A percentile compares a stretch with the other conserved stretches of the same genome.
Evolutionary conservation across 75 land plant species (phyloP).

Genomic region (Sequoiadendron giganteum): DNA sequence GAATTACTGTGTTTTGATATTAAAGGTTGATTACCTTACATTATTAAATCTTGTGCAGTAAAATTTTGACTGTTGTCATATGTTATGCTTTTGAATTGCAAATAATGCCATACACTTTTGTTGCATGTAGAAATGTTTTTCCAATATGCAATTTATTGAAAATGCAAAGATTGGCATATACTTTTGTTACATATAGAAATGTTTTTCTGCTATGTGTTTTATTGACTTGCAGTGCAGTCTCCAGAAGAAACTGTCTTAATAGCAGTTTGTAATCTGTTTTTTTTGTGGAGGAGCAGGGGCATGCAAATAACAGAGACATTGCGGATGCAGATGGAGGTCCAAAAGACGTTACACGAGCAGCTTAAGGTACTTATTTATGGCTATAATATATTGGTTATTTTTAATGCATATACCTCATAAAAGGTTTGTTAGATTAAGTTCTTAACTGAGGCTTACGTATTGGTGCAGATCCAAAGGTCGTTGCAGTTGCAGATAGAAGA

Average conservation of each 20-base stretch:
- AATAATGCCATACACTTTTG: not conserved
- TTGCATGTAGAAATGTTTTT: constrained; percentile 9
- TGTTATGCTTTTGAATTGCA: not conserved
- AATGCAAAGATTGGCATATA: not conserved
- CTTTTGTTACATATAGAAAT: constrained; percentile 4
- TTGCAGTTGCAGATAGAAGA: constrained; percentile 49
- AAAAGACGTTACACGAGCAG: constrained; percentile 62
- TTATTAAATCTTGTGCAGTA: not conserved
- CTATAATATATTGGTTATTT: not conserved
- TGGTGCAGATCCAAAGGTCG: constrained; percentile 32
- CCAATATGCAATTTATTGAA: not conserved
- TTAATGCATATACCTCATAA: not conserved
- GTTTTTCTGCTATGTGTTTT: not conserved
- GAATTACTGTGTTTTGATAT: not conserved
- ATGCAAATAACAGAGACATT: constrained; percentile 64
- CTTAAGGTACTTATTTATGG: constrained; percentile 46
- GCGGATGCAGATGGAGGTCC: constrained; percentile 62
- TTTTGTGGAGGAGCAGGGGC: constrained; percentile 26
- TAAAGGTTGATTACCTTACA: not conserved
- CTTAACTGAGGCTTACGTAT: not conserved
- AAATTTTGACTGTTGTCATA: not conserved
- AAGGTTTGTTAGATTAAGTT: constrained; percentile 2
- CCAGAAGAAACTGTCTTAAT: not conserved
- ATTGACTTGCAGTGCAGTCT: not conserved
- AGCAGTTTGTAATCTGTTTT: not conserved